Evolutionary conservation across 768 basidiomycete species (phyloP), one percentile per base, ranked within the genome.

Genomic region (Leccinum incarnatum): DNA sequence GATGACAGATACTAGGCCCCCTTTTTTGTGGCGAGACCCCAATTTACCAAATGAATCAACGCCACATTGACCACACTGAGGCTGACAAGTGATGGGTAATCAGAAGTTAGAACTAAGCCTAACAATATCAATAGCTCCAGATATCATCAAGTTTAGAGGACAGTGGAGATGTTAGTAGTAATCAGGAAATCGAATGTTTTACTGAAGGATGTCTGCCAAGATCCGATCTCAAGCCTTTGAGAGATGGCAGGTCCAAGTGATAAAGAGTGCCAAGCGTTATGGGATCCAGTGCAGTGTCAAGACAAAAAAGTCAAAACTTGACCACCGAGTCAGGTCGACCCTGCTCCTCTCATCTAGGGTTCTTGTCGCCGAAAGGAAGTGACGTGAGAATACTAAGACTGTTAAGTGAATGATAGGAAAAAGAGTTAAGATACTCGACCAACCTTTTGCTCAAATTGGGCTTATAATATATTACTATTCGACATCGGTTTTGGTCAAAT

Each of bases 211-310:
- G 63, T 87, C 86, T 4, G 58, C 65, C 7, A 83, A 60, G 36
- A 88, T 73, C 27, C 74, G 69, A 21, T 72, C 64, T 4, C 79
- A 78, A 3, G 78, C 73, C 14, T 66, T 58, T 3, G 61, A 36
- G 29, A 61, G 34, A 45, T 63, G 27, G 61, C 6, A 63, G 45
- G 19, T 37, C 48, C n/a, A 69, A 77, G 65, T 88, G 86, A 62
- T 88, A 88, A 0, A 86, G 75, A 0, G 80, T 74, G 53, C 79
- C 74, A 47, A 86, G 66, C 2, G 75, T 75, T 1, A 81, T 81
- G 50, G 77, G 68, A 59, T 78, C 79, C 69, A 2, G 72, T 61
- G 19, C 74, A 74, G 19, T 65, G 67, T 4, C 71, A 61, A 27
- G 77, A 74, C 42, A 83, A 61, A 6, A 64, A 72, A 14, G 63